These are phyloP conservation scores for Pythium periplocum DNA, from an alignment of 352 stramenopile genomes.

Conservation along the genomic window DNA sequence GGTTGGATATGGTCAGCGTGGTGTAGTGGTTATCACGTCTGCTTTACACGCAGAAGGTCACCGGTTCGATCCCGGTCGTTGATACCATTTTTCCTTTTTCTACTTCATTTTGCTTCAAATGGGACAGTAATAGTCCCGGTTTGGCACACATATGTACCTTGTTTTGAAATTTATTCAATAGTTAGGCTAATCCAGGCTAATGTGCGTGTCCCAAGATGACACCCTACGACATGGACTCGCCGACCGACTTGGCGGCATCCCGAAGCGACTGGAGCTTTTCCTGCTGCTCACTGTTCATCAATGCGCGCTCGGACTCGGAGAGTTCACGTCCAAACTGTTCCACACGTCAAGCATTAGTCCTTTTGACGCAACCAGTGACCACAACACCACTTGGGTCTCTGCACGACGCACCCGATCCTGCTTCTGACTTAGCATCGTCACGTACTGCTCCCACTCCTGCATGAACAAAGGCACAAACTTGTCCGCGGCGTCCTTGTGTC, in stretches of 20 bases:
- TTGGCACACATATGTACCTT: no score
- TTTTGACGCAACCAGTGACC: background rate
- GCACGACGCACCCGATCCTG: conserved; percentile 33
- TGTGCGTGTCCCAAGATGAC: no score
- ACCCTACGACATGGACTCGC: conserved; percentile 17
- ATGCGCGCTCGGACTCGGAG: conserved; percentile 40
- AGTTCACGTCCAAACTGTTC: conserved; percentile 63
- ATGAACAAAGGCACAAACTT: conserved; percentile 80
- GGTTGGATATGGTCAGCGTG: conserved; percentile 1
- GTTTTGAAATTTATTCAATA: no score
- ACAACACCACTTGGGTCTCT: no score
- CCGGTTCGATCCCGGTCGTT: conserved; percentile 12
- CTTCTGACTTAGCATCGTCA: conserved; percentile 39
- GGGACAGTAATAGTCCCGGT: no score
- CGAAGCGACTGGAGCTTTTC: conserved; percentile 64
- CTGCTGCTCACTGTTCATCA: conserved; percentile 65
- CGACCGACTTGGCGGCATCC: conserved; percentile 62
- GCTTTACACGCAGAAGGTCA: conserved; percentile 15
- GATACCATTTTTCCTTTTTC: conserved; percentile 1
- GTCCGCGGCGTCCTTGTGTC: conserved; percentile 66
- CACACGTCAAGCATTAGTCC: background rate
- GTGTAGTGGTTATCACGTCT: conserved; percentile 16
- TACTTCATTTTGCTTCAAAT: no score
- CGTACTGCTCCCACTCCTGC: conserved; percentile 76
- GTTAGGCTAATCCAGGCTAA: no score